Conservation (phyloP, 129 eudicot genomes). For the Kitagawia praeruptora region DNA sequence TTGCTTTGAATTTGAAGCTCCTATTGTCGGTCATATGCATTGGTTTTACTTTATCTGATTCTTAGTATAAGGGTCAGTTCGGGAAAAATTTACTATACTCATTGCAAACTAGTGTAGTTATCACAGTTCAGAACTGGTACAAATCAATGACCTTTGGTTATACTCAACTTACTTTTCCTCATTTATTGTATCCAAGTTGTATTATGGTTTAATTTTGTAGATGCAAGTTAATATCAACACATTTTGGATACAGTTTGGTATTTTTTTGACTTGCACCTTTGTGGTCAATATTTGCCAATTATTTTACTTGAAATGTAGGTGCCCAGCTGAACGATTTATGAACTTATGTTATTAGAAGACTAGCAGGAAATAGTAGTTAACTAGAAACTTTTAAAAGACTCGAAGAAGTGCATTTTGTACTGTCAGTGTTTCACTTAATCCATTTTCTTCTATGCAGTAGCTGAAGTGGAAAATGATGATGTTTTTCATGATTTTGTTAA, state of each 20-base stretch:
- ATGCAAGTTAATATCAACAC: conserved; percentile 27
- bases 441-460: conserved; percentile 28
- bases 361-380: neutral
- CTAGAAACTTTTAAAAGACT: neutral
- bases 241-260: too few relatives aligned
- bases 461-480: conserved; percentile 57
- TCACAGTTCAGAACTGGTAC: neutral
- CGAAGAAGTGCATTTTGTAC: neutral
- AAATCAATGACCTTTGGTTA: neutral
- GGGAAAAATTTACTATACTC: neutral
- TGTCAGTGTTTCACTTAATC: neutral
- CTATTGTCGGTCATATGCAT: neutral
- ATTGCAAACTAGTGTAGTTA: neutral
- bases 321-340: neutral
- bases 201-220: conserved; percentile 8
- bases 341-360: neutral
- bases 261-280: too few relatives aligned
- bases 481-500: conserved; percentile 52
- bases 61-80: neutral
- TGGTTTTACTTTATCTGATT: neutral
- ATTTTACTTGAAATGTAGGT: neutral
- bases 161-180: neutral
- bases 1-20: neutral
- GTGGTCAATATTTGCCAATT: neutral
- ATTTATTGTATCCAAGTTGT: conserved; percentile 7